A percentile compares a stretch with the other conserved stretches of the same genome.
phyloP scores from a whole-genome alignment of 306 rosid genomes.

The Dryas alaskensis region DNA sequence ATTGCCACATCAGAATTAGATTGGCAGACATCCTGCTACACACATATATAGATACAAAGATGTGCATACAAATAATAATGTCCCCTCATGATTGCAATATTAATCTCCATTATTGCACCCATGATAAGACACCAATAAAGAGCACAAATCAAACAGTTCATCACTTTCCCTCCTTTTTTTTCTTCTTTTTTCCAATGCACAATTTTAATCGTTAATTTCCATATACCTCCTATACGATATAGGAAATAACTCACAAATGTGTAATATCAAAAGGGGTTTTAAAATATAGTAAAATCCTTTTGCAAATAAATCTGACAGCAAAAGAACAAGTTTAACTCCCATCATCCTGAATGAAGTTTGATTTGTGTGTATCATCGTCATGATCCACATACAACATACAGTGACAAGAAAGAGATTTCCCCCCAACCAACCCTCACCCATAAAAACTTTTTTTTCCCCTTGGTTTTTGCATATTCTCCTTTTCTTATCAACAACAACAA shows the following conservation, averaged over 20 bases:
- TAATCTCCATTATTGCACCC: background rate
- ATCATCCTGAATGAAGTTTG: conserved; percentile 21
- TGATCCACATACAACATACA: conserved; percentile 25
- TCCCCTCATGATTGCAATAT: background rate
- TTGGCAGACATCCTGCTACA: background rate
- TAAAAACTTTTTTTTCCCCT: background rate
- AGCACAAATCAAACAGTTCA: background rate
- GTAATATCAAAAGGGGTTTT: background rate
- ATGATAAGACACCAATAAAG: background rate
- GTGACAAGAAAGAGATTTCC: conserved; percentile 8
- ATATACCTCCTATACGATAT: background rate
- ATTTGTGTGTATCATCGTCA: conserved; percentile 18
- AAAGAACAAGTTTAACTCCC: conserved; percentile 29
- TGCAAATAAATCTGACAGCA: conserved; percentile 21
- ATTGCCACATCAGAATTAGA: background rate
- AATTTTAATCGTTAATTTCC: background rate
- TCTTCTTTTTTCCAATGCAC: background rate
- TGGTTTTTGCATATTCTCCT: background rate
- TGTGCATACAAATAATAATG: background rate
- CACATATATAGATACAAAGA: background rate
- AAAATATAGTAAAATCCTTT: background rate
- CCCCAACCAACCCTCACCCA: background rate
- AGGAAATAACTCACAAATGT: background rate
- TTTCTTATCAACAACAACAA: conserved; percentile 11
- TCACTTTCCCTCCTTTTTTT: too few species aligned